Base-by-base conservation (phyloP, 1,284 basidiomycete species). In the Wallemia ichthyophaga region DNA sequence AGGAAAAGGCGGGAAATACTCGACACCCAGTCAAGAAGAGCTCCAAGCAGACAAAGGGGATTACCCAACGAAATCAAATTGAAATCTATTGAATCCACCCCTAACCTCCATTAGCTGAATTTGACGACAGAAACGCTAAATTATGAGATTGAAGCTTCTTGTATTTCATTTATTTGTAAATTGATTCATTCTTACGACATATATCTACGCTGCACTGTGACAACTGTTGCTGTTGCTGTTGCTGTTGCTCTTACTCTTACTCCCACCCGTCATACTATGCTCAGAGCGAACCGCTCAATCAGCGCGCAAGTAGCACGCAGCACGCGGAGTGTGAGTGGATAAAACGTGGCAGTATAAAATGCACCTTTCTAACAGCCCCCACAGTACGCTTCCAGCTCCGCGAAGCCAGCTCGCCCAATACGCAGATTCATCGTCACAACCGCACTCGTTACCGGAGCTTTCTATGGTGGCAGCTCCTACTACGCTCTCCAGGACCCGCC, bases 401-500 rank as follows among this genome's bases (percentile, higher is more conserved):
- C 57, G n/a, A 1, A 37, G 27, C 25, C 19, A 27, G 26, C 5
- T 64, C 63, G 48, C 27, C 63, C 59, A 60, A 61, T 70, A 62
- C 67, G 73, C 31, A 65, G 67, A 48, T 63, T 72, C 63, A 61
- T 74, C 59, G 63, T 70, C 56, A 71, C 71, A 60, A 67, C 71
- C 59, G 62, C 69, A 23, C 61, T 72, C 58, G 67, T 69, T 58
- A 65, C 66, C 5, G 62, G 71, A 48, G 64, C 67, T 60, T 85
- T 85, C 72, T 88, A 87, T 71, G 72, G 80, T 63, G 80, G 79
- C 61, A 83, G 82, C 70, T 74, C 80, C 23, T 83, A 85, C 66
- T 72, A 78, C 62, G 77, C 83, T 24, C 81, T 81, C 73, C 75
- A 80, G 65, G 79, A 77, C 67, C 78, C 79, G 63, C 69, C 73